A percentile compares a stretch with the other conserved stretches of the same genome.
phyloP scores from a whole-genome alignment of 2,329 filamentous ascomycete genomes.

The Scleromitrula shiraiana region DNA sequence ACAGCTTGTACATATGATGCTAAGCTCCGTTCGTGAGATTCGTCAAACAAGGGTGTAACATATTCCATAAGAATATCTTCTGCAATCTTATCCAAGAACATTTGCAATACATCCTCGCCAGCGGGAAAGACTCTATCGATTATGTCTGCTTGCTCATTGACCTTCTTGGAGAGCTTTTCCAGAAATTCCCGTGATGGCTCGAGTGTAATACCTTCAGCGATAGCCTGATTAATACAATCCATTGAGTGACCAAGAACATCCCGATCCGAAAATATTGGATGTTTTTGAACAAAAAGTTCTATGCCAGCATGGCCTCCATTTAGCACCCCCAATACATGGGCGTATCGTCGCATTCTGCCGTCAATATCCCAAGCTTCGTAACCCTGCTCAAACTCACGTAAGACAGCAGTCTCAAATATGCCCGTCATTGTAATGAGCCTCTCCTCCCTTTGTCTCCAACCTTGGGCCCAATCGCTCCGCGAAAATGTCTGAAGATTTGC shows the following conservation, averaged over 20 bases:
- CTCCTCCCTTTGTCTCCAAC: constrained; percentile 62
- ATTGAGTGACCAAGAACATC: constrained; percentile 64
- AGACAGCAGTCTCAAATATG: constrained; percentile 83
- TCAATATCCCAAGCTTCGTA: constrained; percentile 85
- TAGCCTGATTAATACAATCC: constrained; percentile 69
- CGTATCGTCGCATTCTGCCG: constrained; percentile 81
- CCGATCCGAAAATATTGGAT: constrained; percentile 71
- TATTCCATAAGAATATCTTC: constrained; percentile 82
- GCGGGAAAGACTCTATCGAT: constrained; percentile 77
- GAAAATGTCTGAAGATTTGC: constrained; percentile 72
- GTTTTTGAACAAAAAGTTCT: constrained; percentile 82
- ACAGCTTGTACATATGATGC: constrained; percentile 78
- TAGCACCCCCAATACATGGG: constrained; percentile 71
- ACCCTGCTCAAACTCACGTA: constrained; percentile 87
- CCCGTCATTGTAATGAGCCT: constrained; percentile 66
- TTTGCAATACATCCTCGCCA: constrained; percentile 61
- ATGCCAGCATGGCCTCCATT: constrained; percentile 73
- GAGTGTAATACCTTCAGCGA: constrained; percentile 61
- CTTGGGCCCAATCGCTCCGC: constrained; percentile 70
- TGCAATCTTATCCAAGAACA: constrained; percentile 72
- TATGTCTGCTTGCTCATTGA: constrained; percentile 74
- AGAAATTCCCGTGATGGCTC: constrained; percentile 80
- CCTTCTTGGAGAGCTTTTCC: constrained; percentile 59
- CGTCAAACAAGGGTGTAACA: constrained; percentile 75
- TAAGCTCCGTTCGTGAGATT: constrained; percentile 68